Conservation (phyloP, 345 rosid species). For the Reutealis trisperma region DNA sequence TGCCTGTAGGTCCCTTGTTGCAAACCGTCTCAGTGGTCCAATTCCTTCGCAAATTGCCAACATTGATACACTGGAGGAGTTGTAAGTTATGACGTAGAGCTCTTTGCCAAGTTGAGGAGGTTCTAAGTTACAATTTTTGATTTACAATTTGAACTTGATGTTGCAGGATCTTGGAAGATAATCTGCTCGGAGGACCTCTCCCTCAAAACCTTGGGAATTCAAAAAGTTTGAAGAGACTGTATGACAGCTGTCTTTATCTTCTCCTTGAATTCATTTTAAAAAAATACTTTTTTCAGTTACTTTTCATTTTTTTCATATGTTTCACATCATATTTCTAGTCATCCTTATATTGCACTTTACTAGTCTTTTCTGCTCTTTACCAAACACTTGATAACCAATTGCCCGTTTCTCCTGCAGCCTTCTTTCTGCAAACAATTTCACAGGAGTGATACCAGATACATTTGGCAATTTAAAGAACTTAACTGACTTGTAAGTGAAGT, state of each 20-base stretch:
- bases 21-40: slow-evolving; percentile 66
- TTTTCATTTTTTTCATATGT: neutral
- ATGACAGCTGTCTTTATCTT: slow-evolving; percentile 22
- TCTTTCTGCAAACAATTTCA: slow-evolving; percentile 74
- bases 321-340: too few relatives aligned
- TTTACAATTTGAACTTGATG: neutral
- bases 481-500: slow-evolving; percentile 66
- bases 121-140: neutral
- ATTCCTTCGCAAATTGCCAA: slow-evolving; percentile 62
- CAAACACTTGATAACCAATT: neutral
- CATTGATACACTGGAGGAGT: slow-evolving; percentile 46
- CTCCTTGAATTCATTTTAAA: neutral
- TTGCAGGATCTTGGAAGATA: slow-evolving; percentile 66
- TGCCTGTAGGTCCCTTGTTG: slow-evolving; percentile 49
- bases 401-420: slow-evolving; percentile 36
- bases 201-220: slow-evolving; percentile 66
- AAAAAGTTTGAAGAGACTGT: slow-evolving; percentile 51
- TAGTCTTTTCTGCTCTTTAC: neutral
- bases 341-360: neutral
- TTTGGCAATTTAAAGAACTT: slow-evolving; percentile 62
- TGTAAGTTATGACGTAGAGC: slow-evolving; percentile 49
- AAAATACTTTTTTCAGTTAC: neutral
- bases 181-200: slow-evolving; percentile 60
- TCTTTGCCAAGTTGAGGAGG: neutral
- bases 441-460: slow-evolving; percentile 70